phyloP scores from a whole-genome alignment of 495 filamentous ascomycete species.

The Parmelia sp. region DNA sequence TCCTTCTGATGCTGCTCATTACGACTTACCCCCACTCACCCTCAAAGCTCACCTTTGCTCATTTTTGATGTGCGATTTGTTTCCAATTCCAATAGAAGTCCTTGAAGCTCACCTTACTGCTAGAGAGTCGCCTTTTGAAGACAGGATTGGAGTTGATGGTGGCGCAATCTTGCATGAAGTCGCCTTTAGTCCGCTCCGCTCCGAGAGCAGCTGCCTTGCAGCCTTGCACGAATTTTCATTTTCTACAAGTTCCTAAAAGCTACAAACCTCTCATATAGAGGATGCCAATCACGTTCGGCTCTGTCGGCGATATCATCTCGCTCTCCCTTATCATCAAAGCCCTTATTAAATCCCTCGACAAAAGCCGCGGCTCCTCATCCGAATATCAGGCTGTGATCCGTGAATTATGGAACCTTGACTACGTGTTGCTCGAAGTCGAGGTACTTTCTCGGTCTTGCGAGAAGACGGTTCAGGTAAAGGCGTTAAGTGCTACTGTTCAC shows the following conservation, averaged over 20 bases:
- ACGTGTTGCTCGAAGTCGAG: constrained; percentile 28
- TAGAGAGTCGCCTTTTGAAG: too few species aligned
- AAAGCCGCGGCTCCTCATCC: constrained; percentile 26
- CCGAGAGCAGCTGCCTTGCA: neutral
- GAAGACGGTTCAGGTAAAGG: constrained; percentile 15
- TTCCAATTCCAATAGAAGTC: too few species aligned
- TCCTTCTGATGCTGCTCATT: too few species aligned
- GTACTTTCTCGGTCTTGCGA: constrained; percentile 14
- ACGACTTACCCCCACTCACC: too few species aligned
- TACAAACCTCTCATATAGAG: neutral
- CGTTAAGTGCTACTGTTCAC: constrained; percentile 16
- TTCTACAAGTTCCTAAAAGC: neutral
- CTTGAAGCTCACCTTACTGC: too few species aligned
- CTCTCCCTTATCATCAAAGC: constrained; percentile 31
- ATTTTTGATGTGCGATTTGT: too few species aligned
- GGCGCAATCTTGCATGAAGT: neutral
- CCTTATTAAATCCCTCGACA: constrained; percentile 27
- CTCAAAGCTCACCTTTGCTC: too few species aligned
- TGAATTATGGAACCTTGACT: constrained; percentile 29
- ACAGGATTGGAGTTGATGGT: too few species aligned
- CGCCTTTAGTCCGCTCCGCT: neutral
- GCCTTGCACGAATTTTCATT: neutral
- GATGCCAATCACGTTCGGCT: constrained; percentile 32
- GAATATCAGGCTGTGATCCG: constrained; percentile 29
- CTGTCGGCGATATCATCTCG: constrained; percentile 34